phyloP scores from a whole-genome alignment of 2,329 filamentous ascomycete species.

The Monilinia fructicola region DNA sequence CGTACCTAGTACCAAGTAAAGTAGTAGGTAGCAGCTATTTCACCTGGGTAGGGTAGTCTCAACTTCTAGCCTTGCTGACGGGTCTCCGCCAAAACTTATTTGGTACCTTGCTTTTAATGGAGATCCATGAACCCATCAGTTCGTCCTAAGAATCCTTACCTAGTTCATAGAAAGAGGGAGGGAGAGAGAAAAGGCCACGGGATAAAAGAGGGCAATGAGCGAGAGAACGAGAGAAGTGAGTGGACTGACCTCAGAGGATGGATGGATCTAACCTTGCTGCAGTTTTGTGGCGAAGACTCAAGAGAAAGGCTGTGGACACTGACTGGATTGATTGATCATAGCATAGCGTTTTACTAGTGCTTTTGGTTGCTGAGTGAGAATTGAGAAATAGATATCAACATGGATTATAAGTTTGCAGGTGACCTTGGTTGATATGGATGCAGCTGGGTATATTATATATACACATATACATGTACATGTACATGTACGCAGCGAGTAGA shows the following conservation, averaged over 20 bases:
- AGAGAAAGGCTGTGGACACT: no score
- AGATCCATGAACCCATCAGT: constrained; percentile 17
- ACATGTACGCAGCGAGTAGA: no score
- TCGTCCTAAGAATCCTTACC: constrained; percentile 20
- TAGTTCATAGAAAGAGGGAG: constrained; percentile 9
- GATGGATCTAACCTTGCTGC: no score
- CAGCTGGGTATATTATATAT: neutral
- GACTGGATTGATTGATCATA: no score
- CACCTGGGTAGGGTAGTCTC: neutral
- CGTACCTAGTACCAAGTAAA: no score
- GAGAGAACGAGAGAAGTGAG: no score
- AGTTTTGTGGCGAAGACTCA: no score
- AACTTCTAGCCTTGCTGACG: constrained; percentile 18
- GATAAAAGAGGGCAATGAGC: neutral
- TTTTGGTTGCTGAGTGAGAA: constrained; percentile 21
- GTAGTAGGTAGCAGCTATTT: neutral
- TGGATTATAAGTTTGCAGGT: constrained; percentile 13
- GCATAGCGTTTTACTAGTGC: neutral
- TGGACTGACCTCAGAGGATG: no score
- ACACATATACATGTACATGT: no score
- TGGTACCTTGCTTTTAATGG: constrained; percentile 18
- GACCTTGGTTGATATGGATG: constrained; percentile 10
- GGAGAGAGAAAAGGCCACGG: neutral
- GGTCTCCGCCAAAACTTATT: neutral
- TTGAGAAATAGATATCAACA: constrained; percentile 6